Evolutionary conservation across 306 rosid species (phyloP).

Genomic region (Cicer arietinum): DNA sequence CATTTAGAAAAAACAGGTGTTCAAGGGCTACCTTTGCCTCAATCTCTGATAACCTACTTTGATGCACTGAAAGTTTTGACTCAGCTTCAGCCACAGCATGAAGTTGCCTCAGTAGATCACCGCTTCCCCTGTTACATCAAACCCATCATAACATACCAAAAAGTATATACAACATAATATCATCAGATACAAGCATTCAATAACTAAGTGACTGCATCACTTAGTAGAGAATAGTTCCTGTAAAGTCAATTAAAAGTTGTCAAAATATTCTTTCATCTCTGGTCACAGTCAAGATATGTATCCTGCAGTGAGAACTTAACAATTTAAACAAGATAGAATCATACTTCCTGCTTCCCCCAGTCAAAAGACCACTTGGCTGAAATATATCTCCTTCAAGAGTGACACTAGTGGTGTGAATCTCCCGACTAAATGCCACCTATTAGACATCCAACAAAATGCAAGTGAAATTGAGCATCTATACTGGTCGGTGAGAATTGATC

Average conservation of each 20-base stretch:
- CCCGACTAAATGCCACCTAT: slow-evolving; percentile 87
- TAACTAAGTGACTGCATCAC: slow-evolving; percentile 14
- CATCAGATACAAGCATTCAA: slow-evolving; percentile 38
- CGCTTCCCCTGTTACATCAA: slow-evolving; percentile 73
- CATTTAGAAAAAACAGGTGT: slow-evolving; percentile 12
- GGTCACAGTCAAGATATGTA: slow-evolving; percentile 26
- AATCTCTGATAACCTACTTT: slow-evolving; percentile 67
- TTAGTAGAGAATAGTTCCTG: slow-evolving; percentile 34
- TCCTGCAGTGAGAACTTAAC: slow-evolving; percentile 27
- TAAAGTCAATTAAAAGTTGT: slow-evolving; percentile 2
- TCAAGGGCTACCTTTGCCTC: slow-evolving; percentile 71
- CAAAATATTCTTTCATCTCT: slow-evolving; percentile 10
- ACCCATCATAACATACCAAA: slow-evolving; percentile 39
- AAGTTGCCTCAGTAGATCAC: slow-evolving; percentile 82
- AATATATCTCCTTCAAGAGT: slow-evolving; percentile 98
- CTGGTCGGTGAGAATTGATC: slow-evolving; percentile 7
- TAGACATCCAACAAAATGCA: slow-evolving; percentile 44
- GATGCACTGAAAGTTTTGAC: slow-evolving; percentile 66
- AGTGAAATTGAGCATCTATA: slow-evolving; percentile 36
- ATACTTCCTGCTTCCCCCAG: slow-evolving; percentile 98
- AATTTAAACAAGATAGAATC: slow-evolving; percentile 42
- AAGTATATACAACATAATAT: slow-evolving; percentile 36
- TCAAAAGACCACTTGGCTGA: slow-evolving; percentile 95
- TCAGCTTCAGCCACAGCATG: slow-evolving; percentile 83
- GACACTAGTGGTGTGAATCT: slow-evolving; percentile 78